Evolutionary conservation across 495 filamentous ascomycete genomes (phyloP), one percentile per base, ranked within the genome.

Genomic region (Talaromyces trachyspermus): DNA sequence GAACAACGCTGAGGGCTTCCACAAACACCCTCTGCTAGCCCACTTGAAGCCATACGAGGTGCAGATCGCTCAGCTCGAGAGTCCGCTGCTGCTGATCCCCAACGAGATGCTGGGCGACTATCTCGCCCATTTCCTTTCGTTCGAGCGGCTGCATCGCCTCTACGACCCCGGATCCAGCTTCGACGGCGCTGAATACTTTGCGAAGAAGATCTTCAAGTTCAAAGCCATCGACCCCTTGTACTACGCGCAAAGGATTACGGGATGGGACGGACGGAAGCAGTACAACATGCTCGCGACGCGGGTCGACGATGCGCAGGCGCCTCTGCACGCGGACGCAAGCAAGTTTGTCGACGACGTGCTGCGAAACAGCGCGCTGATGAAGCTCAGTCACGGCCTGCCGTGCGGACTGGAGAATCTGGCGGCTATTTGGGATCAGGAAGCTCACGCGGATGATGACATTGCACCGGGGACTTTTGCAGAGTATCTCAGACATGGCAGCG

Each of bases 401-500:
- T 22, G 40, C 11, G 32, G 10, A 17, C 39, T 8, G 12, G 7
- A 6, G 7, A 27, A 23, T 27, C 19, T 27, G 10, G 39, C 39
- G 4, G 19, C 7, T 12, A 23, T 52, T 11, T 49, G 47, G 46
- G 46, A 52, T 10, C 12, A 17, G n/a, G 14, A n/a, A 10, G 25
- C 43, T 18, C 39, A 49, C 12, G 25, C 22, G 17, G 50, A 25
- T 20, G 44, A 30, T n/a, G 50, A 52, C 38, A 18, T 15, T 12
- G 33, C 20, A 23, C 40, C 47, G 6, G 48, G 48, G 6, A 54
- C 51, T 0, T 54, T 45, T 29, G 51, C 39, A 4, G 51, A 45
- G 48, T 23, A 32, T 17, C 33, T 54, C 40, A 29, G 51, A 4
- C 46, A 49, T 24, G 51, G 46, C 0, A 46, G 38, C 19, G 27